Conservation (phyloP, 495 filamentous ascomycete genomes). For the Neurospora sp. region DNA sequence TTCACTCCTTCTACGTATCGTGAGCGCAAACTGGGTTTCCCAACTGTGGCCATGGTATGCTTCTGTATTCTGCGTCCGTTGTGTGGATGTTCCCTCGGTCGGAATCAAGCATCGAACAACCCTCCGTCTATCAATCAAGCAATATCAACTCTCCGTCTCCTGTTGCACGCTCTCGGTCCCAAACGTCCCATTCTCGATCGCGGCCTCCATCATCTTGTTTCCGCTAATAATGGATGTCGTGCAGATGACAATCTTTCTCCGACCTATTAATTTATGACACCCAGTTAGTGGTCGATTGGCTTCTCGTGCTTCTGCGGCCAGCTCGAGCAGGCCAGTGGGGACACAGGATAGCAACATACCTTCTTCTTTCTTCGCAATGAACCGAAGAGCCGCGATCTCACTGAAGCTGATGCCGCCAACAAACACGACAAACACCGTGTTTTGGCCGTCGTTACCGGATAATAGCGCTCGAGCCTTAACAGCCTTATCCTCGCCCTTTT, state of each 20-base stretch:
- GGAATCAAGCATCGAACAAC: not conserved
- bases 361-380: slow-evolving; percentile 80
- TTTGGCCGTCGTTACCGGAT: slow-evolving; percentile 61
- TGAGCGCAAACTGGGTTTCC: not conserved
- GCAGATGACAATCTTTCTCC: slow-evolving; percentile 78
- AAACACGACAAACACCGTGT: slow-evolving; percentile 87
- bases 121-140: not conserved
- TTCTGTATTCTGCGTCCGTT: not conserved
- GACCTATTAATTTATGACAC: slow-evolving; percentile 25
- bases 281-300: slow-evolving; percentile 6
- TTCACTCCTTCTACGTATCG: not conserved
- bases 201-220: slow-evolving; percentile 78
- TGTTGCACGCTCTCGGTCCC: slow-evolving; percentile 27
- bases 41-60: not conserved
- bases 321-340: not conserved
- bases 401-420: slow-evolving; percentile 90
- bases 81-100: not conserved
- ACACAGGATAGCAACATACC: slow-evolving; percentile 32
- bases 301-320: not conserved
- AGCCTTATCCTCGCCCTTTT: slow-evolving; percentile 90
- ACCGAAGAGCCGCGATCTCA: slow-evolving; percentile 89
- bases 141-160: not conserved
- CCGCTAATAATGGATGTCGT: slow-evolving; percentile 89
- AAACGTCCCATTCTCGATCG: slow-evolving; percentile 65
- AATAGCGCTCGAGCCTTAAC: slow-evolving; percentile 79